Evolutionary conservation across 2,329 filamentous ascomycete species (phyloP).

Genomic region (Fusarium falciforme): DNA sequence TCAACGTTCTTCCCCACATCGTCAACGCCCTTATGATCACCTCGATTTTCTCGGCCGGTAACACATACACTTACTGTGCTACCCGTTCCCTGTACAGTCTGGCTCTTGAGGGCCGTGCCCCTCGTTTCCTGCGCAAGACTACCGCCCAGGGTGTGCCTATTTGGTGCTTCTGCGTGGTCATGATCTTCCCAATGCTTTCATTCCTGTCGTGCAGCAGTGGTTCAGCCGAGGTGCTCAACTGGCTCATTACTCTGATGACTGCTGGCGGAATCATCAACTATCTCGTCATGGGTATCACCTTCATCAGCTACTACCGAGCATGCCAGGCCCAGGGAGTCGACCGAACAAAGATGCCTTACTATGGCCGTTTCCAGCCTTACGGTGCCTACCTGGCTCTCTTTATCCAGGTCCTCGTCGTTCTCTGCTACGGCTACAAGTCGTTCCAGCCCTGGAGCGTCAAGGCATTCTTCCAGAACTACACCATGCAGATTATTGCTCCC

Average conservation of each 20-base stretch:
- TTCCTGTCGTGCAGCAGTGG: constrained; percentile 63
- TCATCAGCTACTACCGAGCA: constrained; percentile 62
- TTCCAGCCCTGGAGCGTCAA: constrained; percentile 62
- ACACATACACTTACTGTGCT: constrained; percentile 64
- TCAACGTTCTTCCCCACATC: constrained; percentile 65
- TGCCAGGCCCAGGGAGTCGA: constrained; percentile 63
- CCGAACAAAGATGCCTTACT: constrained; percentile 67
- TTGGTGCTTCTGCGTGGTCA: constrained; percentile 65
- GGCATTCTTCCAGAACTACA: constrained; percentile 65
- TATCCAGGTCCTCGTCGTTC: constrained; percentile 57
- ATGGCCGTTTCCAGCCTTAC: constrained; percentile 69
- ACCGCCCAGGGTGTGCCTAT: constrained; percentile 71
- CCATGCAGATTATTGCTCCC: constrained; percentile 66
- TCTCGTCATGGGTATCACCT: constrained; percentile 63
- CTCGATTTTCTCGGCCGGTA: constrained; percentile 60
- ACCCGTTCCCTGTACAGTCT: constrained; percentile 63
- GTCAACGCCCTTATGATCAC: constrained; percentile 65
- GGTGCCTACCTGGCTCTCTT: constrained; percentile 60
- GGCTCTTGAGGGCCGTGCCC: constrained; percentile 61
- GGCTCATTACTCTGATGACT: constrained; percentile 67
- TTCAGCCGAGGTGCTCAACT: constrained; percentile 62
- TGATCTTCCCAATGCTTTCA: constrained; percentile 64
- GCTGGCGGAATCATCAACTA: constrained; percentile 72
- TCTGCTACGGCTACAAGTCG: constrained; percentile 67
- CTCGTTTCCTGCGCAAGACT: constrained; percentile 65